phyloP scores from a whole-genome alignment of 1,284 basidiomycete genomes.

The Lentinula novae-zelandiae region DNA sequence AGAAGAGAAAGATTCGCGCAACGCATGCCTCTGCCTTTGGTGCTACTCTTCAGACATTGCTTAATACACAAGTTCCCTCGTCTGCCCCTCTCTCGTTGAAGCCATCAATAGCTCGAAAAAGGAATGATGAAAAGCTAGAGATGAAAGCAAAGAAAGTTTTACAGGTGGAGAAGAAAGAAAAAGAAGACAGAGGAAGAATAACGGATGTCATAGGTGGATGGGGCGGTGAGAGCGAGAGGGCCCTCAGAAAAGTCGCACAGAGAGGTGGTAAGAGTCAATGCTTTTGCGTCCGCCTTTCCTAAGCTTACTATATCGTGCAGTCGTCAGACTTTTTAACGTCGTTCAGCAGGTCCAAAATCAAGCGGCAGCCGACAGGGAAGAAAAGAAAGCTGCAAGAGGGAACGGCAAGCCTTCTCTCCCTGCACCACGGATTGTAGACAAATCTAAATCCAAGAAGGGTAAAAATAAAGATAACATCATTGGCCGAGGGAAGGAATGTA shows the following conservation, averaged over 20 bases:
- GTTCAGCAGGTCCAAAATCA: constrained; percentile 74
- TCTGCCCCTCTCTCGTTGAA: constrained; percentile 69
- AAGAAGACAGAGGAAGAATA: constrained; percentile 69
- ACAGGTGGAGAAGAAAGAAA: constrained; percentile 69
- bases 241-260: constrained; percentile 76
- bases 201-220: constrained; percentile 79
- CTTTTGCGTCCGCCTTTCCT: background rate
- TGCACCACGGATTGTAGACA: constrained; percentile 51
- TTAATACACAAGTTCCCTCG: constrained; percentile 65
- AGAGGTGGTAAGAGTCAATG: constrained; percentile 59
- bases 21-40: constrained; percentile 74
- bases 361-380: constrained; percentile 46
- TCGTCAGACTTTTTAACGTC: constrained; percentile 78
- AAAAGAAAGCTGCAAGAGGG: constrained; percentile 58
- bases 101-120: constrained; percentile 62
- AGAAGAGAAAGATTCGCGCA: constrained; percentile 76
- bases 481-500: constrained; percentile 55
- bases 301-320: constrained; percentile 30
- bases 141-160: constrained; percentile 63
- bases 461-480: constrained; percentile 53
- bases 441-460: constrained; percentile 41
- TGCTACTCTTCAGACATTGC: constrained; percentile 61
- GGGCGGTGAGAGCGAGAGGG: constrained; percentile 76
- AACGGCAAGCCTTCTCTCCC: constrained; percentile 69
- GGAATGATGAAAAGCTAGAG: constrained; percentile 72